Percentiles rank a stretch among this genome's conserved stretches.
These are phyloP conservation scores for Arthrobotrys pseudoclavata DNA, from an alignment of 2,329 filamentous ascomycete species.

Conservation along the genomic window DNA sequence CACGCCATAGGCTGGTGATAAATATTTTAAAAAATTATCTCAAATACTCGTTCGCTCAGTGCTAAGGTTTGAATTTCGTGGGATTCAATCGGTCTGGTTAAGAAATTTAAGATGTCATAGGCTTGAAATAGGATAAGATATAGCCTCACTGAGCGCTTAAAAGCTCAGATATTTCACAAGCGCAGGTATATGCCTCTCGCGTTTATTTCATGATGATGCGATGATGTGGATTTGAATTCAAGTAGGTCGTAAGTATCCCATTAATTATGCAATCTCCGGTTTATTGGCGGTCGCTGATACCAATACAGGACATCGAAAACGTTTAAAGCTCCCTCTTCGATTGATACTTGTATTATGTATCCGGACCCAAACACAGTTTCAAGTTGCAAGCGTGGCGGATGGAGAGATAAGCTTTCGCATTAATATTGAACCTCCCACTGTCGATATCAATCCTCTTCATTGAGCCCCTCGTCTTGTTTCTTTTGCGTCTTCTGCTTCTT, in stretches of 20 bases:
- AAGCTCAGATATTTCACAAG: background rate
- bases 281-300: background rate
- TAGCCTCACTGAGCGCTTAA: background rate
- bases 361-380: no score
- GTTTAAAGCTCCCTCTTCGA: background rate
- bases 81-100: no score
- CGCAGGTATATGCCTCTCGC: background rate
- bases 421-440: no score
- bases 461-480: no score
- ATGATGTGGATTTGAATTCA: background rate
- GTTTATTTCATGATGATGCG: background rate
- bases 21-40: background rate
- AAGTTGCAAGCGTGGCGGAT: no score
- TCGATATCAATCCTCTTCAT: no score
- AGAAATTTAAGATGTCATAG: background rate
- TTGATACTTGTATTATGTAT: background rate
- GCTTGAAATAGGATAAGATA: background rate
- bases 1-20: no score
- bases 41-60: background rate
- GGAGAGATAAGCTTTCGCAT: background rate
- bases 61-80: background rate
- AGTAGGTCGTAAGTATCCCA: background rate
- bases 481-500: no score
- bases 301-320: background rate
- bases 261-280: background rate